These are phyloP conservation scores for Stagonosporopsis rhizophila DNA, from an alignment of 2,329 filamentous ascomycete species.

Conservation along the genomic window DNA sequence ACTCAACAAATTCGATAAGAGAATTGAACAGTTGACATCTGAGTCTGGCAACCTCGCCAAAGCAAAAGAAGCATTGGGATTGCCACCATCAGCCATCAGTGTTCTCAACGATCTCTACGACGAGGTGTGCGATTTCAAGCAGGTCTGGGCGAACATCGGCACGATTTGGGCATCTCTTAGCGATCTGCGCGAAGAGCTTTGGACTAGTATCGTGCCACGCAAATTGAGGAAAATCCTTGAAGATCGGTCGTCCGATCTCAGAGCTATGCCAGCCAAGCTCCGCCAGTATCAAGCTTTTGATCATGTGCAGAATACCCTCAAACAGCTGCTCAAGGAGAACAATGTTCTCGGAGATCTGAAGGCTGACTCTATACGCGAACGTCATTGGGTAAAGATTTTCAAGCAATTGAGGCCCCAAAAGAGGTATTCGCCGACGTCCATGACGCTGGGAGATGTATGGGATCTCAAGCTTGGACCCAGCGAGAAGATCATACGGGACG, in stretches of 20 bases:
- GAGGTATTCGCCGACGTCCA: conserved; percentile 89
- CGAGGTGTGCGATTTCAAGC: conserved; percentile 98
- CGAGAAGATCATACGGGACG: conserved; percentile 86
- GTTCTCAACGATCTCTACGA: conserved; percentile 87
- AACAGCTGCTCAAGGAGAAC: conserved; percentile 90
- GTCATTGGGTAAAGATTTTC: conserved; percentile 98
- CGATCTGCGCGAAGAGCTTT: conserved; percentile 88
- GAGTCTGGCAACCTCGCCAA: conserved; percentile 94
- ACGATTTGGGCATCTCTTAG: conserved; percentile 97
- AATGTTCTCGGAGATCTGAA: conserved; percentile 87
- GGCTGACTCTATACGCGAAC: conserved; percentile 93
- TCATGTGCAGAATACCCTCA: conserved; percentile 90
- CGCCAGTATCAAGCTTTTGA: conserved; percentile 99
- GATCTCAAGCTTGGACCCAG: conserved; percentile 89
- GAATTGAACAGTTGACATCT: conserved; percentile 82
- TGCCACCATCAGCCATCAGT: conserved; percentile 80
- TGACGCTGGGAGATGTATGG: conserved; percentile 99
- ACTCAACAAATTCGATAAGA: conserved; percentile 80
- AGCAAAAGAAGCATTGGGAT: conserved; percentile 94
- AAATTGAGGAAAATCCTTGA: conserved; percentile 92
- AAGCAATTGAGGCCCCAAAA: conserved; percentile 92
- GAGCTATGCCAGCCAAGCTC: conserved; percentile 87
- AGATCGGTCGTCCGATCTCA: conserved; percentile 53
- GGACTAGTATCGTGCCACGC: conserved; percentile 93
- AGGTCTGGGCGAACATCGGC: conserved; percentile 93